Conservation (phyloP, 73 alveolate species). For the Paramecium caudatum region DNA sequence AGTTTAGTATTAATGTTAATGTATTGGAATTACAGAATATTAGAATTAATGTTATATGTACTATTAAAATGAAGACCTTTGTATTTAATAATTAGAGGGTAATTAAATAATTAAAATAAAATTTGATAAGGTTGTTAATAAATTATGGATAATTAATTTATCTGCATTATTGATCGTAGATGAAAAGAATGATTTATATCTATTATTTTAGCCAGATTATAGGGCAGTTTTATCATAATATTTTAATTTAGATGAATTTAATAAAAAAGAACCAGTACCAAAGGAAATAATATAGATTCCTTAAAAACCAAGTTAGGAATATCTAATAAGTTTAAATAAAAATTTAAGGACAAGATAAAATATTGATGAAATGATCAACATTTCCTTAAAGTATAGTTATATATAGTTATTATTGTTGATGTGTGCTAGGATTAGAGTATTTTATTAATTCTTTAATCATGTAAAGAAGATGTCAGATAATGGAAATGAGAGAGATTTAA, state of each 20-base stretch:
- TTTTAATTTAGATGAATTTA: background rate
- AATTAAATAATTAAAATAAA: too few species aligned
- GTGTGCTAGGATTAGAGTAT: slow-evolving; percentile 64
- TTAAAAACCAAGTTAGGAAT: background rate
- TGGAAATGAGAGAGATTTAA: slow-evolving; percentile 15
- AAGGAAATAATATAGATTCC: background rate
- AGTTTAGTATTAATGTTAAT: too few species aligned
- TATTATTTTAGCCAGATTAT: slow-evolving; percentile 24
- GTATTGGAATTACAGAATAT: too few species aligned
- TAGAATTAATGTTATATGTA: too few species aligned
- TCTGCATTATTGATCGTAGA: background rate
- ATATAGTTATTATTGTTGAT: slow-evolving; percentile 19
- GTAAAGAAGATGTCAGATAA: slow-evolving; percentile 8
- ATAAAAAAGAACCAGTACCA: background rate
- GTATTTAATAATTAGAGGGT: too few species aligned
- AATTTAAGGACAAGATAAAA: background rate
- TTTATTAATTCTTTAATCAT: background rate
- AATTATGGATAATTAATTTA: too few species aligned
- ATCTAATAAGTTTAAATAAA: background rate
- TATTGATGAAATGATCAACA: slow-evolving; percentile 52
- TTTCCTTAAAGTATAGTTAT: background rate
- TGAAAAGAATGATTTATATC: background rate
- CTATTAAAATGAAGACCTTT: too few species aligned
- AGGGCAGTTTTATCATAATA: background rate
- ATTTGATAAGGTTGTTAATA: too few species aligned